Conservation (phyloP, 345 rosid genomes). For the Eucalyptus viminalis region DNA sequence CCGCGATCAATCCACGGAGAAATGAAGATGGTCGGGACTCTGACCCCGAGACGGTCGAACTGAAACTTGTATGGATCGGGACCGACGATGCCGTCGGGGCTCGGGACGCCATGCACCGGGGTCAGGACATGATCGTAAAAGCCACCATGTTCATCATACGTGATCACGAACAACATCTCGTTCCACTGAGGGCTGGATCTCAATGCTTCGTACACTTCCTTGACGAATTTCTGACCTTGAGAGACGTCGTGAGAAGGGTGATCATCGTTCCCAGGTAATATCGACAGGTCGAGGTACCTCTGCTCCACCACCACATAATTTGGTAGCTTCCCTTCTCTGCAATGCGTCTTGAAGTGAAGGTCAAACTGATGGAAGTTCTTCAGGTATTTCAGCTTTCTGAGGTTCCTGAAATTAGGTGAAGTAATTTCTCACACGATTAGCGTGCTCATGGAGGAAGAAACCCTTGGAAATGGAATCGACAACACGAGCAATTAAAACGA, state of each 20-base stretch:
- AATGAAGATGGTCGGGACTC: conserved; percentile 65
- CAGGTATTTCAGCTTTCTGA: conserved; percentile 62
- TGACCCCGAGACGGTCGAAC: conserved; percentile 73
- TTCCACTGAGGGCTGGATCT: conserved; percentile 89
- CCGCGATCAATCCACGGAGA: conserved; percentile 88
- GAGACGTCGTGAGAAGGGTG: conserved; percentile 77
- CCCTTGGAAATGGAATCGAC: background rate
- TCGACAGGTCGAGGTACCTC: conserved; percentile 43
- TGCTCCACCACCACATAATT: conserved; percentile 82
- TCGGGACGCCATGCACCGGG: conserved; percentile 64
- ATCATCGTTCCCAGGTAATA: conserved; percentile 64
- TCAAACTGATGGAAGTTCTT: conserved; percentile 60
- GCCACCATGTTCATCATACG: conserved; percentile 90
- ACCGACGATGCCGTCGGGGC: conserved; percentile 63
- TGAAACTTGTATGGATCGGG: conserved; percentile 49
- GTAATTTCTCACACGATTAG: background rate
- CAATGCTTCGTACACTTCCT: conserved; percentile 73
- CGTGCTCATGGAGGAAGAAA: background rate
- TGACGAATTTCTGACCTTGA: conserved; percentile 66
- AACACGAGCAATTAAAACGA: background rate
- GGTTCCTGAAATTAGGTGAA: conserved; percentile 24
- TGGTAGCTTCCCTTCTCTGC: conserved; percentile 70
- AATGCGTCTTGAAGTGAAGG: conserved; percentile 56
- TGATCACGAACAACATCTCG: conserved; percentile 41
- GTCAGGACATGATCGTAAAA: conserved; percentile 89